Conservation (phyloP, 208 protist genomes). For the Wallacemonas sp. region DNA sequence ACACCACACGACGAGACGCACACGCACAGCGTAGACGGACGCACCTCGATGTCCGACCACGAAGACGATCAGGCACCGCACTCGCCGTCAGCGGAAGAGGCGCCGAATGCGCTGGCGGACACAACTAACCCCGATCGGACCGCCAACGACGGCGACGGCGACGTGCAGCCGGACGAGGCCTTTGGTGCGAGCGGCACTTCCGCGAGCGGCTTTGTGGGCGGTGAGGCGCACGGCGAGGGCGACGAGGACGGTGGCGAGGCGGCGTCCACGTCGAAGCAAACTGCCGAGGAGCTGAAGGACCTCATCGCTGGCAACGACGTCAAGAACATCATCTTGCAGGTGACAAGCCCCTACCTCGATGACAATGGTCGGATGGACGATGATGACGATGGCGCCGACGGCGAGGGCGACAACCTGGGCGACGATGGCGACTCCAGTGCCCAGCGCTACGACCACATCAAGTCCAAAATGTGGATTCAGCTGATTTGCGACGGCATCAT, state of each 20-base stretch:
- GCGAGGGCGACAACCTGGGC: constrained; percentile 33
- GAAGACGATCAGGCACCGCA: neutral
- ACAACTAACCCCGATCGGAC: constrained; percentile 3
- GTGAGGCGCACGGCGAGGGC: constrained; percentile 25
- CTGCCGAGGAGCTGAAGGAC: constrained; percentile 28
- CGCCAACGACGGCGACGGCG: neutral
- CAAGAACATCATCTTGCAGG: constrained; percentile 89
- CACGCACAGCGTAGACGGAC: neutral
- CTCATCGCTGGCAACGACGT: constrained; percentile 77
- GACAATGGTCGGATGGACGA: constrained; percentile 65
- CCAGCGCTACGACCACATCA: constrained; percentile 83
- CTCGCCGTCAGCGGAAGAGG: neutral
- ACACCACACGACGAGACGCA: no score
- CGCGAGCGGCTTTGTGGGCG: constrained; percentile 4
- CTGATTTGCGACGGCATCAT: constrained; percentile 85
- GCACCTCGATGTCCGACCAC: neutral
- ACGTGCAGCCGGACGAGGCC: neutral
- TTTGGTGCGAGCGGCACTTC: constrained; percentile 7
- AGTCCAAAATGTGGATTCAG: constrained; percentile 69
- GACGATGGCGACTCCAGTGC: constrained; percentile 50
- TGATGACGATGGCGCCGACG: constrained; percentile 19
- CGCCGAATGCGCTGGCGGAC: neutral
- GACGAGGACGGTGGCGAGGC: constrained; percentile 23
- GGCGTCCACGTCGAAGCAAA: constrained; percentile 11
- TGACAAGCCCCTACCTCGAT: constrained; percentile 83